Evolutionary conservation across 176 grass and related monocot species (phyloP).

Genomic region (Phragmites australis): DNA sequence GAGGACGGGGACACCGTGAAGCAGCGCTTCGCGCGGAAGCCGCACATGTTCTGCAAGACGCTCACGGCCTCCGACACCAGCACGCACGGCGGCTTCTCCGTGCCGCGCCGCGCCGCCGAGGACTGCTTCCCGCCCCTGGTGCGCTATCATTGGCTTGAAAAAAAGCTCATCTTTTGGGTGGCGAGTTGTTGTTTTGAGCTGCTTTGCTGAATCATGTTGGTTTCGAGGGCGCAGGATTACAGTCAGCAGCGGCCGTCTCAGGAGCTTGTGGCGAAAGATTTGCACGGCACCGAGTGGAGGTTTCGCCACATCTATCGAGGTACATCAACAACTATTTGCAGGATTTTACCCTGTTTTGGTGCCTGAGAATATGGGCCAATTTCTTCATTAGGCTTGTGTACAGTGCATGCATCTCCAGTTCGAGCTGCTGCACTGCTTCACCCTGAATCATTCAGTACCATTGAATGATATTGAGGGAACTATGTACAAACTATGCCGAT

Average conservation of each 20-base stretch:
- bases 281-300: slow-evolving; percentile 88
- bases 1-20: slow-evolving; percentile 52
- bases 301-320: slow-evolving; percentile 99
- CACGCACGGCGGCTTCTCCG: slow-evolving; percentile 98
- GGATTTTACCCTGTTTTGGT: neutral
- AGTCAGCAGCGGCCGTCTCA: slow-evolving; percentile 92
- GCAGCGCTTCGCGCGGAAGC: slow-evolving; percentile 55
- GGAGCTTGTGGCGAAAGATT: slow-evolving; percentile 95
- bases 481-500: neutral
- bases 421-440: neutral
- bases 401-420: slow-evolving; percentile 3
- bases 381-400: neutral
- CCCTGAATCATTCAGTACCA: slow-evolving; percentile 7
- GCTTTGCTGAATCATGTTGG: neutral
- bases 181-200: neutral
- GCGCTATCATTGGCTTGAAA: neutral
- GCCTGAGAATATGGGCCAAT: neutral
- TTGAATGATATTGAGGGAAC: neutral
- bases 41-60: slow-evolving; percentile 99
- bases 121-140: slow-evolving; percentile 99
- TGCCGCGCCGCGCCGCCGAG: slow-evolving; percentile 91
- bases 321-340: neutral
- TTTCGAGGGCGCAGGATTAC: slow-evolving; percentile 67
- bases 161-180: neutral
- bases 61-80: slow-evolving; percentile 96